Conservation (phyloP, 345 rosid species). For the Cardamine chenopodiifolia region DNA sequence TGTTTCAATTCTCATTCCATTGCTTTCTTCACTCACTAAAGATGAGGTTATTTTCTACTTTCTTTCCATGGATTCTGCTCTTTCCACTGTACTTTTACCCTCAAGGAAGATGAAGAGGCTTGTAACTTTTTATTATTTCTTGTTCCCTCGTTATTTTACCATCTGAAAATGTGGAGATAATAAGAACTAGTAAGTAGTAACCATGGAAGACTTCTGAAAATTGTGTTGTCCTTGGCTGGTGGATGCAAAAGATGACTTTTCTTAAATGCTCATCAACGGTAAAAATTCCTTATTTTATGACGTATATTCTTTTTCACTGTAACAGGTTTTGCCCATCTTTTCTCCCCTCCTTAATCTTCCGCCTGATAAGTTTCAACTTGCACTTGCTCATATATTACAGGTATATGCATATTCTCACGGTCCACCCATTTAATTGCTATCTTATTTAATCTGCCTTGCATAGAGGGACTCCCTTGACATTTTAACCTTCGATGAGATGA, state of each 20-base stretch:
- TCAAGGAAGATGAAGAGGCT: constrained; percentile 24
- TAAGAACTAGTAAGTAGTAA: constrained; percentile 19
- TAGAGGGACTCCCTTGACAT: background rate
- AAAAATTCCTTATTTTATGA: constrained; percentile 14
- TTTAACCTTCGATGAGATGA: background rate
- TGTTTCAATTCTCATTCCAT: constrained; percentile 89
- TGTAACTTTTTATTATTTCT: background rate
- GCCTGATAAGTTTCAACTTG: constrained; percentile 88
- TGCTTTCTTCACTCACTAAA: constrained; percentile 89
- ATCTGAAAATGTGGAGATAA: constrained; percentile 2
- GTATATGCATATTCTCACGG: constrained; percentile 47
- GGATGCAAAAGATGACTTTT: constrained; percentile 12
- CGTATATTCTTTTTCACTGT: constrained; percentile 15
- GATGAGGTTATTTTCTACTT: constrained; percentile 64
- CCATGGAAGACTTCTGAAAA: constrained; percentile 19
- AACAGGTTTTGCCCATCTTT: constrained; percentile 89
- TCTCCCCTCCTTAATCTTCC: constrained; percentile 91
- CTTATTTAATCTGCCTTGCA: constrained; percentile 10
- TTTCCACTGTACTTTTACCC: constrained; percentile 6
- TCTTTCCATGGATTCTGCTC: constrained; percentile 26
- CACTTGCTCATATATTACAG: constrained; percentile 95
- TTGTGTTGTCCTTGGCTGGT: constrained; percentile 1
- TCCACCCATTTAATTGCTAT: constrained; percentile 11
- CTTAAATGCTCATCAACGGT: constrained; percentile 12
- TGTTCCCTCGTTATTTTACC: constrained; percentile 11